Base-by-base conservation (phyloP, 176 grass and related monocot species). In the Eragrostis curvula region DNA sequence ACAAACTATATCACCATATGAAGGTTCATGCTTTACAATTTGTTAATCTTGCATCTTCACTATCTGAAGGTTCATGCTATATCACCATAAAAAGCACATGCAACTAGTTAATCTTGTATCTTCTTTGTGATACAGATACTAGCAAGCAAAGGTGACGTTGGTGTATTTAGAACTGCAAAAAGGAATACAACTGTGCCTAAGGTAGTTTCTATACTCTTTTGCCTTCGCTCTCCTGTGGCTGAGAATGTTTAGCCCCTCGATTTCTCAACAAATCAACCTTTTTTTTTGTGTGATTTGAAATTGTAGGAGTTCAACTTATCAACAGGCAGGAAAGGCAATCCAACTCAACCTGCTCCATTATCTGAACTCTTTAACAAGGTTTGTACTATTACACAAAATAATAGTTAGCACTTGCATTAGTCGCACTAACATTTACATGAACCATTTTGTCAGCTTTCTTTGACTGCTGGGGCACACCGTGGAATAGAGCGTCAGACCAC, bases 331-430 rank as follows among this genome's bases (percentile, higher is more conserved):
- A 94, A 85, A 64, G 49, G 32, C 57, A 90, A 92, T 45, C 87
- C 32, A 36, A 36, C 32, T 36, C 32, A 36, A 36, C 32, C 73
- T 9, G 43, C 65, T 85, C 89, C 91, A 30, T 88, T 97, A 71
- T 86, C 91, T 21, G 91, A 92, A 64, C 85, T 97, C 18, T 94
- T 97, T 87, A 94, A 94, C 71, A 92, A 94, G 89, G 94, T 94
- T 52, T 53, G 17, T 56, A 55, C 10, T 9, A 25, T 66, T 29
- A 23, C 24, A 36, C 32, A 17, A 71, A 1, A 52, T n/a, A 23
- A 73, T 40, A 3, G 13, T 23, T 64, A 30, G 5, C 12, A 76
- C 66, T 63, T 9, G 21, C 14, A 17, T 59, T 43, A 44, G 21
- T 57, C 18, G n/a, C 50, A 77, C 48, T 68, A 41, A 85, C 5